Percentiles rank a stretch among this genome's conserved stretches.
These are phyloP conservation scores for Nemania bipapillata DNA, from an alignment of 2,329 filamentous ascomycete species.

Conservation along the genomic window DNA sequence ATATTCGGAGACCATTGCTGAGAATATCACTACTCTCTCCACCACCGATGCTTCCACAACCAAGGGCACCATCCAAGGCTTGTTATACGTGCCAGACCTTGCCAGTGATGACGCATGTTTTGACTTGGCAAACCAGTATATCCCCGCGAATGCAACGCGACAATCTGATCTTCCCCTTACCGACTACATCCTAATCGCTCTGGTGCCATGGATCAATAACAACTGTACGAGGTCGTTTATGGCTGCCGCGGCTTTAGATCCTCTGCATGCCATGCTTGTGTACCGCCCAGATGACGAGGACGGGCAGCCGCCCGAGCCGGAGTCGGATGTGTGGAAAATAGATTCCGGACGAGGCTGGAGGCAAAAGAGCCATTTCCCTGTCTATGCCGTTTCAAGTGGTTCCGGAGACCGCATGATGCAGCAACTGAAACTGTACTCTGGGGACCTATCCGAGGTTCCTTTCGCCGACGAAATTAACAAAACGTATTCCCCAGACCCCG, in stretches of 20 bases:
- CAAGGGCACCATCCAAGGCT: conserved; percentile 74
- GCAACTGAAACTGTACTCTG: conserved; percentile 79
- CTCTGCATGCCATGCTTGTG: conserved; percentile 72
- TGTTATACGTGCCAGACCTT: conserved; percentile 86
- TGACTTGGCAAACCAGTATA: conserved; percentile 69
- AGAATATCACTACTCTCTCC: conserved; percentile 80
- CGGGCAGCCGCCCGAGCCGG: conserved; percentile 71
- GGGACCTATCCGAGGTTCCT: conserved; percentile 72
- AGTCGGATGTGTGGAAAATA: conserved; percentile 75
- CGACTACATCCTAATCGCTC: conserved; percentile 79
- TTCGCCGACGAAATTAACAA: conserved; percentile 66
- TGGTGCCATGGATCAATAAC: conserved; percentile 85
- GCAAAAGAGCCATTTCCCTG: conserved; percentile 74
- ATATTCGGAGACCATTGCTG: conserved; percentile 62
- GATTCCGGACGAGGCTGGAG: conserved; percentile 78
- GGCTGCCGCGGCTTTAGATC: conserved; percentile 65
- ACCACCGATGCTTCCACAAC: conserved; percentile 69
- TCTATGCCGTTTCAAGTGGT: conserved; percentile 80
- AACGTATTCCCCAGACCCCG: conserved; percentile 65
- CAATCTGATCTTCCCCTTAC: conserved; percentile 73
- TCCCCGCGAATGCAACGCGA: conserved; percentile 80
- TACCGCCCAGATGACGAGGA: conserved; percentile 68
- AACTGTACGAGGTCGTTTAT: conserved; percentile 81
- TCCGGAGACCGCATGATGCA: conserved; percentile 75
- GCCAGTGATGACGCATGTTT: conserved; percentile 68